phyloP scores from a whole-genome alignment of 805 yeast genomes.

The Schizosaccharomyces lindneri region DNA sequence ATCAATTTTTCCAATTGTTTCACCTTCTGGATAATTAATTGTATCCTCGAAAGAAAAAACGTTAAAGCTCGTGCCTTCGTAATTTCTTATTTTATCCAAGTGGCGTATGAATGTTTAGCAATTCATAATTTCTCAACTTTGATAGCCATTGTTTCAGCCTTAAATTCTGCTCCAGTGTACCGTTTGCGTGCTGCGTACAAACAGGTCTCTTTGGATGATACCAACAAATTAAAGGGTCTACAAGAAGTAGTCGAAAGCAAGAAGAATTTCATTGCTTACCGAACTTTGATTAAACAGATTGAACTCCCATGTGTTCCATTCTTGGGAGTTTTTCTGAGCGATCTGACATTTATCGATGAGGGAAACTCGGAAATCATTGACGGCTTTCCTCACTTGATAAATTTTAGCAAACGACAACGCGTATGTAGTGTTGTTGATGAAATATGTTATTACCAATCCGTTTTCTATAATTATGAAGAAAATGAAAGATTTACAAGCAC shows the following conservation, averaged over 20 bases:
- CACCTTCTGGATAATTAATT: constrained; percentile 59
- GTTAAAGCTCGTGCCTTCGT: constrained; percentile 39
- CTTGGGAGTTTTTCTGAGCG: constrained; percentile 73
- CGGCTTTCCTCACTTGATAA: constrained; percentile 22
- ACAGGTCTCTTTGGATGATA: constrained; percentile 24
- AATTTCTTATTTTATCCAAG: constrained; percentile 46
- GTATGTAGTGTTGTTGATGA: constrained; percentile 52
- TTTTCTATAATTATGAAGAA: constrained; percentile 36
- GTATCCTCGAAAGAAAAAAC: constrained; percentile 43
- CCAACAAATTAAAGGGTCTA: neutral
- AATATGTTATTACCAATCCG: constrained; percentile 40
- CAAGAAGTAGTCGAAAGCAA: constrained; percentile 20
- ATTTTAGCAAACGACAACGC: constrained; percentile 53
- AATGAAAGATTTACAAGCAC: constrained; percentile 38
- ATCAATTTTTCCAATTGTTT: constrained; percentile 11
- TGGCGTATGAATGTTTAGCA: constrained; percentile 35
- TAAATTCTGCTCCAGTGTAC: constrained; percentile 67
- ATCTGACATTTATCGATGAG: constrained; percentile 64
- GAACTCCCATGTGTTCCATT: constrained; percentile 75
- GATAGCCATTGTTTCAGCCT: constrained; percentile 79
- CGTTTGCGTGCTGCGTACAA: constrained; percentile 71
- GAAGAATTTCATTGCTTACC: constrained; percentile 67
- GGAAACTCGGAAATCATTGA: constrained; percentile 47
- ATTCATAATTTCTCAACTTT: constrained; percentile 69
- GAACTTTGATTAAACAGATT: constrained; percentile 51